These are phyloP conservation scores for Malassezia restricta DNA, from an alignment of 1,284 basidiomycete species.

Conservation along the genomic window DNA sequence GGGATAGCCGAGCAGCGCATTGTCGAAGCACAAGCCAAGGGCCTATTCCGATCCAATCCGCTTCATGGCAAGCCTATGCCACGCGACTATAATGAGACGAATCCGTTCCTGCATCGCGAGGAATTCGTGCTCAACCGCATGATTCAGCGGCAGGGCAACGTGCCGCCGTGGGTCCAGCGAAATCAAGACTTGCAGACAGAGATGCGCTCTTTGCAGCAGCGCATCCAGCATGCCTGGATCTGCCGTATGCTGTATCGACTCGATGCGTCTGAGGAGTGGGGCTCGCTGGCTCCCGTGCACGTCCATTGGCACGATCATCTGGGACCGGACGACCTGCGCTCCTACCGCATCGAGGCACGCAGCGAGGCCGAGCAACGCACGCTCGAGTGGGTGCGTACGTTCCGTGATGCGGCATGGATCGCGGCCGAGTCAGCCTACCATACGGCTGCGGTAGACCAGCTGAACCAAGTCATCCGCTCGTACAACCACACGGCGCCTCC, in stretches of 20 bases:
- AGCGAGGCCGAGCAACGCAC: constrained; percentile 24
- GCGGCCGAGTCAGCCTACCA: constrained; percentile 51
- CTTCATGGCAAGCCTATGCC: constrained; percentile 63
- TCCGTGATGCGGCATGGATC: constrained; percentile 66
- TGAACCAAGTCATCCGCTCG: constrained; percentile 28
- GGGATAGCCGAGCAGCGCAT: constrained; percentile 29
- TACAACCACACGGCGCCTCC: constrained; percentile 35
- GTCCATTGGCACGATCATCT: constrained; percentile 31
- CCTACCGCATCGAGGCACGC: constrained; percentile 21
- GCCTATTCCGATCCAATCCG: constrained; percentile 61
- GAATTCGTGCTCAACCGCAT: constrained; percentile 66
- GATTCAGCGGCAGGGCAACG: constrained; percentile 67
- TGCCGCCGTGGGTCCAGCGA: constrained; percentile 81
- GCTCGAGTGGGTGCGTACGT: constrained; percentile 45
- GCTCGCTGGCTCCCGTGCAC: constrained; percentile 38
- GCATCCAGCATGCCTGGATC: constrained; percentile 56
- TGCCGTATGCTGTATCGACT: constrained; percentile 57
- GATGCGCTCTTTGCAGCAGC: constrained; percentile 55
- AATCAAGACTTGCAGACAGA: constrained; percentile 58
- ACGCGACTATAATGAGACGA: constrained; percentile 57
- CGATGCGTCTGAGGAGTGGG: constrained; percentile 49
- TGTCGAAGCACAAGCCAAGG: constrained; percentile 58
- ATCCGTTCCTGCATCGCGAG: constrained; percentile 53
- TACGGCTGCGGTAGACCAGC: constrained; percentile 17
- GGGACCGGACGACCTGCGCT: constrained; percentile 45